A percentile compares a stretch with the other conserved stretches of the same genome.
Conservation (phyloP, 1,139 yeast genomes). For the Geotrichum candidum region DNA sequence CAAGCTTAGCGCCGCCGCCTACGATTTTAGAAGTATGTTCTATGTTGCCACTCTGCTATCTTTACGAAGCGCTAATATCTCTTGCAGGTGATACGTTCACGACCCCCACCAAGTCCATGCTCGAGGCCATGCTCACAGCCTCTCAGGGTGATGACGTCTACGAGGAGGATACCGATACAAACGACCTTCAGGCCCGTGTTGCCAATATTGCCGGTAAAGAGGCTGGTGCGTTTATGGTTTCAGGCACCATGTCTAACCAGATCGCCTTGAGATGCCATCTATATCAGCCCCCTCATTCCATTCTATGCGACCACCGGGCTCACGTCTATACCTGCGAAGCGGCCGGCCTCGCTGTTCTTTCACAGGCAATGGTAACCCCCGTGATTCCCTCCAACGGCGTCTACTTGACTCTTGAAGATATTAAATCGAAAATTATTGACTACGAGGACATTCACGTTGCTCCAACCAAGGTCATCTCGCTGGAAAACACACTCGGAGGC, state of each 20-base stretch:
- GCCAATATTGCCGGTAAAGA: conserved; percentile 72
- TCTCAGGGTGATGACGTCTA: conserved; percentile 85
- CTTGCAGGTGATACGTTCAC: conserved; percentile 75
- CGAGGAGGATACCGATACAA: conserved; percentile 71
- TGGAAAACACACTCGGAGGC: conserved; percentile 88
- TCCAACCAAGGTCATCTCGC: conserved; percentile 76
- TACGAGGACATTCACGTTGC: conserved; percentile 85
- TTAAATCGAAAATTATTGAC: conserved; percentile 56
- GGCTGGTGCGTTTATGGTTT: conserved; percentile 76
- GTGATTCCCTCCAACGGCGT: conserved; percentile 68
- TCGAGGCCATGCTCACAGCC: conserved; percentile 53
- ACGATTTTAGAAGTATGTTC: conserved; percentile 26
- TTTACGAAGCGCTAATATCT: not conserved
- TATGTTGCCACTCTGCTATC: not conserved
- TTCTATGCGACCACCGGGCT: conserved; percentile 78
- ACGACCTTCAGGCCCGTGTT: conserved; percentile 57
- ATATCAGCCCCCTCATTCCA: conserved; percentile 78
- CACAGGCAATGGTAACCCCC: conserved; percentile 90
- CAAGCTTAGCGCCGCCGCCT: conserved; percentile 21
- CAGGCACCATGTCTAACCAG: conserved; percentile 91
- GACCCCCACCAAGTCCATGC: conserved; percentile 77
- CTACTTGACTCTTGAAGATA: conserved; percentile 75
- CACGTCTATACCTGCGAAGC: conserved; percentile 84
- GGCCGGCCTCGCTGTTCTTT: conserved; percentile 81
- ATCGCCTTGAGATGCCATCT: conserved; percentile 74